phyloP scores from a whole-genome alignment of 2,329 filamentous ascomycete genomes.

The Xylaria sp. region DNA sequence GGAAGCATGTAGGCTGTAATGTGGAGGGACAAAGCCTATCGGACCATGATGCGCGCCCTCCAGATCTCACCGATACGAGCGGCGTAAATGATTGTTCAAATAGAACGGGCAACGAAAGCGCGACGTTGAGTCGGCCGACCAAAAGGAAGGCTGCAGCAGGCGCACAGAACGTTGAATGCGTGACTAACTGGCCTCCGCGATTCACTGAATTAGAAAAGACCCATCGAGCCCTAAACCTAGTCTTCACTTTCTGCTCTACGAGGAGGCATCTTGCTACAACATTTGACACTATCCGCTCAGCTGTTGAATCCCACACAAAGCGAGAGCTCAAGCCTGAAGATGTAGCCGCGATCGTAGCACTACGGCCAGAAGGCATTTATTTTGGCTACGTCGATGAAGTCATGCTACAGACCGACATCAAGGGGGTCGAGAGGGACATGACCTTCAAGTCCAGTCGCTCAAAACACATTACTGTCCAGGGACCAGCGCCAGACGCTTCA shows the following conservation, averaged over 20 bases:
- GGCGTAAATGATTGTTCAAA: background rate
- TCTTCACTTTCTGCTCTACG: constrained; percentile 94
- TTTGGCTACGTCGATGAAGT: constrained; percentile 88
- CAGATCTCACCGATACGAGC: background rate
- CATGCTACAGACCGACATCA: constrained; percentile 79
- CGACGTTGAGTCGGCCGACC: constrained; percentile 14
- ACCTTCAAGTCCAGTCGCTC: constrained; percentile 64
- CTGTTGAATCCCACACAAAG: constrained; percentile 84
- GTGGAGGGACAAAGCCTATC: constrained; percentile 22
- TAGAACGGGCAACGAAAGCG: constrained; percentile 8
- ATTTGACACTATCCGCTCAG: constrained; percentile 82
- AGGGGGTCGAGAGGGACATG: constrained; percentile 69
- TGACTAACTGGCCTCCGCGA: constrained; percentile 71
- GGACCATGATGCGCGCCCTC: constrained; percentile 7
- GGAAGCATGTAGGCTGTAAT: constrained; percentile 44
- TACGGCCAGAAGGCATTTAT: constrained; percentile 78
- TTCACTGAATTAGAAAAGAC: constrained; percentile 77
- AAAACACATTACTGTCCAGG: constrained; percentile 56
- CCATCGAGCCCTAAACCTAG: constrained; percentile 85
- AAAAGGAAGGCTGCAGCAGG: constrained; percentile 30
- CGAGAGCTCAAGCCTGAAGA: constrained; percentile 74
- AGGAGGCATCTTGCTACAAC: constrained; percentile 92
- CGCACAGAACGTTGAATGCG: constrained; percentile 40
- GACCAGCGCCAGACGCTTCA: constrained; percentile 59
- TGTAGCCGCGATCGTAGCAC: constrained; percentile 78